phyloP scores from a whole-genome alignment of 805 yeast species.

The Yarrowia hollandica region DNA sequence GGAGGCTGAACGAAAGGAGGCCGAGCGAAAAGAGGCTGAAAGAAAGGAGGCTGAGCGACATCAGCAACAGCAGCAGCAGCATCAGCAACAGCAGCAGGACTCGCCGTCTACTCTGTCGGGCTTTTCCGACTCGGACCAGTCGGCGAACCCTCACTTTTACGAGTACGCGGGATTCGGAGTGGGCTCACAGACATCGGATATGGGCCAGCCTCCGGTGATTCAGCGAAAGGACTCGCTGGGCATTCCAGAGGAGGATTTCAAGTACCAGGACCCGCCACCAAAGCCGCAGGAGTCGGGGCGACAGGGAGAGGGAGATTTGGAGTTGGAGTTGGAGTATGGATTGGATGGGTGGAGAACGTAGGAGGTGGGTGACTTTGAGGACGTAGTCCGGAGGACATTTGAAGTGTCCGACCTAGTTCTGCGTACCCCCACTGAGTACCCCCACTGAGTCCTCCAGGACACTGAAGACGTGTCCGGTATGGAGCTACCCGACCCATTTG shows the following conservation, averaged over 20 bases:
- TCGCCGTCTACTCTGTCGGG: conserved; percentile 10
- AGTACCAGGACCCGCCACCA: conserved; percentile 56
- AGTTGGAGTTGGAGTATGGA: conserved; percentile 67
- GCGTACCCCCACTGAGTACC: too few relatives aligned
- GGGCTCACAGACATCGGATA: conserved; percentile 17
- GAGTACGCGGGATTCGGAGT: conserved; percentile 26
- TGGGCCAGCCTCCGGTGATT: conserved; percentile 36
- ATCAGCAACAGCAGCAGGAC: conserved; percentile 31
- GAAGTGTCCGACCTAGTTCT: too few relatives aligned
- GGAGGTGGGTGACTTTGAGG: too few relatives aligned
- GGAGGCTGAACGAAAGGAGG: conserved; percentile 39
- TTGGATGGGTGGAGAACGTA: conserved; percentile 48
- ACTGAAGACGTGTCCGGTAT: too few relatives aligned
- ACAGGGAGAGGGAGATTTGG: conserved; percentile 48
- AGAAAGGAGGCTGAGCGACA: conserved; percentile 40
- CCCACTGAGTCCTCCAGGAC: too few relatives aligned
- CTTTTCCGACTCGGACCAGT: conserved; percentile 27
- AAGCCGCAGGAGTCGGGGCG: conserved; percentile 56
- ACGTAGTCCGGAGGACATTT: too few relatives aligned
- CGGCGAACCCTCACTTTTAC: conserved; percentile 22
- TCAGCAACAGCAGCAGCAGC: conserved; percentile 33
- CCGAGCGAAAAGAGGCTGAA: conserved; percentile 39
- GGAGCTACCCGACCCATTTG: too few relatives aligned
- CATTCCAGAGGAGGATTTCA: conserved; percentile 50
- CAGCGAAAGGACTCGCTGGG: conserved; percentile 44